phyloP scores from a whole-genome alignment of 352 stramenopile genomes.

The Phytophthora multivora region DNA sequence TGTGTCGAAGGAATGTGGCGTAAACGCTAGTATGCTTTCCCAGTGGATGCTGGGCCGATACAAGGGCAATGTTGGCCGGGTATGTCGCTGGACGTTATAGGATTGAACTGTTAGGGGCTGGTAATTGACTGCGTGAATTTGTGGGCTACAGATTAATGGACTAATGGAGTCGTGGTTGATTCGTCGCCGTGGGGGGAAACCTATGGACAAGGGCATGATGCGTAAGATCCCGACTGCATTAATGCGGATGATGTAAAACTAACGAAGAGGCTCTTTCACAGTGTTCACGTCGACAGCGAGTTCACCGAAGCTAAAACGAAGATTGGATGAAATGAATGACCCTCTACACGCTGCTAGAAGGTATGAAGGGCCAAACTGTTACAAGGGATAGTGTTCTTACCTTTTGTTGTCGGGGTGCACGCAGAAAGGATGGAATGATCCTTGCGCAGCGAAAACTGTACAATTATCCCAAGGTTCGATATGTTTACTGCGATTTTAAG shows the following conservation, averaged over 20 bases:
- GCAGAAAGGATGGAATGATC: slow-evolving; percentile 37
- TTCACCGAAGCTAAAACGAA: slow-evolving; percentile 75
- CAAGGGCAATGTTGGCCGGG: slow-evolving; percentile 82
- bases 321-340: slow-evolving; percentile 62
- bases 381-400: not conserved
- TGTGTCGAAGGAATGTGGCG: slow-evolving; percentile 84
- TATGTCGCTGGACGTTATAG: slow-evolving; percentile 27
- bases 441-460: slow-evolving; percentile 66
- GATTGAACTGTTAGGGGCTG: not conserved
- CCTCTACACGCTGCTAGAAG: slow-evolving; percentile 44
- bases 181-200: slow-evolving; percentile 75
- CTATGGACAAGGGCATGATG: slow-evolving; percentile 77
- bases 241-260: not conserved
- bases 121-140: slow-evolving; percentile 3
- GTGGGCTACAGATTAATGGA: slow-evolving; percentile 66
- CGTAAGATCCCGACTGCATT: slow-evolving; percentile 27
- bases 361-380: slow-evolving; percentile 15
- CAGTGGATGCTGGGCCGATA: slow-evolving; percentile 88
- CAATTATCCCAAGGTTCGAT: slow-evolving; percentile 70
- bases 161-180: slow-evolving; percentile 88
- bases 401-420: too few relatives aligned
- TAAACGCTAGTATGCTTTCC: slow-evolving; percentile 87
- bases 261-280: slow-evolving; percentile 2
- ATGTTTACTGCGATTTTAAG: too few relatives aligned
- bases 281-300: slow-evolving; percentile 58